Evolutionary conservation across 2,329 filamentous ascomycete genomes (phyloP), one percentile per base, ranked within the genome.

Genomic region (Lachnellula hyalina): DNA sequence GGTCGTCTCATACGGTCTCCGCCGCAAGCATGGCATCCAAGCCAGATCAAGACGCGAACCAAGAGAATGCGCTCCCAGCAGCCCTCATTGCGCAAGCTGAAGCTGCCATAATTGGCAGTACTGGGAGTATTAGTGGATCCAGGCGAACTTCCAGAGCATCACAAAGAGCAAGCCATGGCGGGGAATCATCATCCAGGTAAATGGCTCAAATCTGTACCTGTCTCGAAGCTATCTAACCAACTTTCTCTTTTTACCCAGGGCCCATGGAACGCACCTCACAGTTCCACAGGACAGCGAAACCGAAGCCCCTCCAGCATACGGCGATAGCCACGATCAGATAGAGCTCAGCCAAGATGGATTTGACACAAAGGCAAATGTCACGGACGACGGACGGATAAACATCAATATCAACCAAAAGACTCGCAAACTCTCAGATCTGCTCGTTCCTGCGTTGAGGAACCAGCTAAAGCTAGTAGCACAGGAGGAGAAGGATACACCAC

Each of bases 321-420:
- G 83, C 61, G 79, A 82, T 19, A 70, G 74, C 14, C 76, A 76
- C 52, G 75, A 82, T 59, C 75, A 80, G 52, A 67, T 87, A 23
- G 77, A 82, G 54, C 77, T 87, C 55, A 81, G 77, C 19, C 82
- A 85, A 62, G 75, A 81, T 45, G 84, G 83, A 14, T 81, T 87
- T 56, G 77, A 83, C 49, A 84, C 84, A 23, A 80, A 79, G 40
- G 84, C 83, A 42, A 75, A 75, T 28, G 71, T 87, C 25, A 83
- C 64, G 84, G 87, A 82, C 57, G 86, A 92, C 72, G 89, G 89
- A 23, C 83, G 90, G 66, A 79, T 94, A 63, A 84, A 90, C 66
- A 90, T 94, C 73, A 85, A 84, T 59, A 89, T 94, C 72, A 84
- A 86, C 66, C 85, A 90, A 68, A 85, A 83, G 61, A 84, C 80